Base-by-base conservation (phyloP, 192 early-diverging fungal genomes). In the Linnemannia hyalina region DNA sequence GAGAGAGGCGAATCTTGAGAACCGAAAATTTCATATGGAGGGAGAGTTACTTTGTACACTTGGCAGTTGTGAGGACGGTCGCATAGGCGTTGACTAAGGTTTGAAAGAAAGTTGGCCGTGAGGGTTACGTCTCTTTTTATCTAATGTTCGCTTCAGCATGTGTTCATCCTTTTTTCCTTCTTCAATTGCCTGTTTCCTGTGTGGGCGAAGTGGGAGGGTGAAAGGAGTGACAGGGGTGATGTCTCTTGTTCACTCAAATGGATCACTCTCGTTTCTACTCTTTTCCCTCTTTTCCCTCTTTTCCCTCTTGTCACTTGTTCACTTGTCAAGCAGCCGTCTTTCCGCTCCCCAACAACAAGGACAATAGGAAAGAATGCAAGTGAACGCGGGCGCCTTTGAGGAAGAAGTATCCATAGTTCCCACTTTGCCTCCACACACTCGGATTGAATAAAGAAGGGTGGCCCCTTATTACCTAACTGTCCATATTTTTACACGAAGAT, bases 31-130 rank as follows among this genome's bases (percentile, higher is more conserved):
- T 65, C 60, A 65, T 65, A 65, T 65, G 60, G 60, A 65, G 60
- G 60, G 60, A 65, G 60, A 65, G 9, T 52, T 49, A 49, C 47
- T 18, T 15, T 46, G 44, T 52, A 52, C 44, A 46, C 44, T 46
- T 15, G 44, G 9, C 55, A 1, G 2, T 55, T 2, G 22, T 4
- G 22, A 16, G 6, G 6, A 26, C 11, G 9, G 26, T 32, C 38
- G 60, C 60, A 65, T 65, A 65, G 60, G 55, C 0, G 60, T 65
- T 65, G 60, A 65, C 60, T 65, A 65, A 65, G n/a, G 60, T 65
- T 65, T 65, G 29, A 65, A 29, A 29, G 60, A 65, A 65, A 13
- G 10, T 65, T 65, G 60, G 0, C 60, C 26, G 8, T 26, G 32
- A 60, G 55, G n/a, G n/a, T 10, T 57, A 60, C 55, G 55, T 29